Percentiles rank a stretch among this genome's conserved stretches.
Conservation (phyloP, 306 rosid genomes). For the Vicia sativa region DNA sequence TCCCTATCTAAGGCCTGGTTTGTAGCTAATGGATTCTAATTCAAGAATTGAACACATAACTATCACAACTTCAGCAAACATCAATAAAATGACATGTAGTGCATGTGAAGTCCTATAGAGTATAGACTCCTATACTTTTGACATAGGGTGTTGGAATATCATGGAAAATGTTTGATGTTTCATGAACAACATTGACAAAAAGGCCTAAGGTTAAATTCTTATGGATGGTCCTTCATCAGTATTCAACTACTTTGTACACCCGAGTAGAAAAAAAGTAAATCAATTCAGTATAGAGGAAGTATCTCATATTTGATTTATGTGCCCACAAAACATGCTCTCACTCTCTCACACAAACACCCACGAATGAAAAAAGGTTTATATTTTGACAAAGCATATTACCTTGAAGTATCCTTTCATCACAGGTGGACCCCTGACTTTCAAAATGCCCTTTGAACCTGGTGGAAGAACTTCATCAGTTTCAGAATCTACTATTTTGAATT, state of each 20-base stretch:
- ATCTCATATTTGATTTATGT: too few species aligned
- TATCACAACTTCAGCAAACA: conserved; percentile 21
- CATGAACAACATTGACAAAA: conserved; percentile 19
- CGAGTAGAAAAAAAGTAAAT: too few species aligned
- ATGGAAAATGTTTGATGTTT: conserved; percentile 1
- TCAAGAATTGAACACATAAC: conserved; percentile 37
- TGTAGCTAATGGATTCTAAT: conserved; percentile 75
- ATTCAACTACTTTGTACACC: too few species aligned
- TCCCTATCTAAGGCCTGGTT: conserved; percentile 65
- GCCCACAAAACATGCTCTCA: too few species aligned
- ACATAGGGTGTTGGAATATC: conserved; percentile 12
- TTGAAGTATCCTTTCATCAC: conserved; percentile 91
- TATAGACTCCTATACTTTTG: conserved; percentile 12
- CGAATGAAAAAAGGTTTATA: neutral
- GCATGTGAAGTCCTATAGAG: conserved; percentile 6
- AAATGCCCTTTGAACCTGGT: conserved; percentile 79
- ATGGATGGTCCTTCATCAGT: too few species aligned
- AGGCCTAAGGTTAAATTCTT: neutral
- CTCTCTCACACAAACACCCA: too few species aligned
- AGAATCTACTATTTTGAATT: conserved; percentile 73
- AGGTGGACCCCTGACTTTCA: conserved; percentile 76
- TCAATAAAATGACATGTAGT: conserved; percentile 18
- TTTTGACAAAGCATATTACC: conserved; percentile 48
- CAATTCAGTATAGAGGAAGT: too few species aligned
- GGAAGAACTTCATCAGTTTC: conserved; percentile 76